A percentile compares a stretch with the other conserved stretches of the same genome.
phyloP scores from a whole-genome alignment of 768 basidiomycete species.

The Termitomyces sp. region DNA sequence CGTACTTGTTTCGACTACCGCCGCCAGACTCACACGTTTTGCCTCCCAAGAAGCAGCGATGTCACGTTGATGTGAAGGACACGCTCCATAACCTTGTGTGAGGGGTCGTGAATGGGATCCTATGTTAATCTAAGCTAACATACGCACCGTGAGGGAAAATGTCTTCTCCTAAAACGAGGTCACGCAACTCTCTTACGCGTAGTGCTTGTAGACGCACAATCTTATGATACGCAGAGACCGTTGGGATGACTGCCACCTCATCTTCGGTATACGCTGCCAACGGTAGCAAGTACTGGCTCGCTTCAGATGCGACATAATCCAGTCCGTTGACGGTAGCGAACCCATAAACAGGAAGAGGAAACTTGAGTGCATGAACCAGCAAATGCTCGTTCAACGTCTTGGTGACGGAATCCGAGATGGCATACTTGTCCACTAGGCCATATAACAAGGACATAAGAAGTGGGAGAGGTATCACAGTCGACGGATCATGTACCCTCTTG shows the following conservation, averaged over 20 bases:
- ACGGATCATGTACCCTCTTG: slow-evolving; percentile 32
- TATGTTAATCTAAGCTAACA: neutral
- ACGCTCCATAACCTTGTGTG: slow-evolving; percentile 53
- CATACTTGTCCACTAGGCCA: slow-evolving; percentile 64
- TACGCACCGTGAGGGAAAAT: slow-evolving; percentile 64
- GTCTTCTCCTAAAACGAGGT: slow-evolving; percentile 51
- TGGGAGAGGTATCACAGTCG: slow-evolving; percentile 60
- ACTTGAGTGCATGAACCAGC: slow-evolving; percentile 41
- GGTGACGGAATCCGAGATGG: slow-evolving; percentile 42
- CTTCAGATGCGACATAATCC: slow-evolving; percentile 46
- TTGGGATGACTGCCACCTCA: slow-evolving; percentile 51
- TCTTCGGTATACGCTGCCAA: slow-evolving; percentile 49
- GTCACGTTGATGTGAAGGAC: slow-evolving; percentile 44
- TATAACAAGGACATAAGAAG: slow-evolving; percentile 52
- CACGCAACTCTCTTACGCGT: slow-evolving; percentile 49
- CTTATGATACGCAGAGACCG: slow-evolving; percentile 60
- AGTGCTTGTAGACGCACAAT: slow-evolving; percentile 56
- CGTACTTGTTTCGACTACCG: slow-evolving; percentile 52
- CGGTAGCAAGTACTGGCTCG: slow-evolving; percentile 59
- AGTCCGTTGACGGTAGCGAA: slow-evolving; percentile 44
- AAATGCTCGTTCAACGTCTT: slow-evolving; percentile 48
- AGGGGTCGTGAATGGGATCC: neutral
- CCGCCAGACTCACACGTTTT: slow-evolving; percentile 39
- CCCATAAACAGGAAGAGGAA: slow-evolving; percentile 60
- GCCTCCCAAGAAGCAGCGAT: slow-evolving; percentile 49